Base-by-base conservation (phyloP, 2,329 filamentous ascomycete species). In the Mariannaea elegans region DNA sequence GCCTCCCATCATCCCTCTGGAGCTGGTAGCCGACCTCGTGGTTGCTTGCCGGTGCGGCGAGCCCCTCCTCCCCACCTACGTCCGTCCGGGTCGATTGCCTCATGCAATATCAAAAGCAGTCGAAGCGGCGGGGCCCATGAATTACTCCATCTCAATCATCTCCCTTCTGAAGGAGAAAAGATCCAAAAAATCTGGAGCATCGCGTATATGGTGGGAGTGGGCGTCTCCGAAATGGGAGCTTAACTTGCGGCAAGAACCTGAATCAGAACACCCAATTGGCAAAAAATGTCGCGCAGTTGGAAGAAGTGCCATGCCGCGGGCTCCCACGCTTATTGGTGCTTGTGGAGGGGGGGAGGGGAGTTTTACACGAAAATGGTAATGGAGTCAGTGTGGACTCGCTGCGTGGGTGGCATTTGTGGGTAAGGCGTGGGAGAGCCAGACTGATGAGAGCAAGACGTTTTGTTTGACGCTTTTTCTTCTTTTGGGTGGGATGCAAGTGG, bases 201-300 rank as follows among this genome's bases (percentile, higher is more conserved):
- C 14, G n/a, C n/a, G n/a, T n/a, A n/a, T n/a, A n/a, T n/a, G 32
- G 5, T 36, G 32, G 5, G 32, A 8, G 32, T 36, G 32, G n/a
- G 32, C 13, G 32, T 27, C 24, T 27, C 24, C 6, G 7, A 36
- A 9, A 5, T 36, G 32, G 13, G 13, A 4, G 13, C 7, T 14
- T 7, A n/a, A 36, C 32, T 7, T 36, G 32, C 32, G 5, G 13
- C 13, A 14, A 14, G 4, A 36, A 8, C 13, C 7, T 36, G 32
- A 14, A 36, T 10, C 12, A 27, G 41, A 21, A n/a, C 41, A 16
- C 21, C 41, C 23, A 44, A 44, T 44, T 44, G 21, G 19, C 41
- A 24, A 44, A 54, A 55, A 55, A 55, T 55, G 51, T 47, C 51
- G 42, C 51, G 51, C 51, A 55, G 51, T 24, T 21, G 32, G 13